Evolutionary conservation across 164 flowering plant genomes (phyloP), one percentile per base, ranked within the genome.

Genomic region (Houttuynia cordata): DNA sequence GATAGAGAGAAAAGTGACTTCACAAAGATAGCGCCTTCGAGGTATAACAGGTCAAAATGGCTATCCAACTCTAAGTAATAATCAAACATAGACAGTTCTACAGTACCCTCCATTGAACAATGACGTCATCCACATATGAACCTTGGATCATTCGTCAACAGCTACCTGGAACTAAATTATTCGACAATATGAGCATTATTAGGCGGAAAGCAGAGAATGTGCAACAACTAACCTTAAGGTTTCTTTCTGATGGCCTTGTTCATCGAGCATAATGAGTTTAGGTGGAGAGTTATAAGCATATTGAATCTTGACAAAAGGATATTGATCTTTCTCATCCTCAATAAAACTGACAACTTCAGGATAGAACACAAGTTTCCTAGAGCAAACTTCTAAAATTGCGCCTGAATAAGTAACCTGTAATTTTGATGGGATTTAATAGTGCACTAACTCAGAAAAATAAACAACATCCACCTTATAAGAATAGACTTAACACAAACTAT

Each of bases 311-410:
- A 90, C 21, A 22, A 73, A 73, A 40, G 88, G 89, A 62, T 88
- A 88, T 66, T 76, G 76, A 59, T 88, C 88, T 73, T 84, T 86
- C 75, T 87, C 93, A 64, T 90, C 97, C 74, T 90, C 96, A 51
- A 87, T 84, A 65, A 90, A 87, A 40, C 83, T 79, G 56, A 90
- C 95, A 69, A 90, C 70, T 71, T 90, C 96, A 40, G 96, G 97
- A 78, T 90, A 91, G 73, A 87, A 88, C 19, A 88, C 94, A 64
- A 91, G 81, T 68, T 91, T 91, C 75, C 97, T 86, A 89, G 82
- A 83, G 79, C 97, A 91, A 24, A 84, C 96, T 76, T 91, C 91
- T 66, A 91, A 60, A 51, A 84, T 49, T 19, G 94, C 93, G 55
- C 93, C 93, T 40, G 91, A 76, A 64, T 88, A 91, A 12, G 79